Percentiles rank a stretch among this genome's conserved stretches.
phyloP scores from a whole-genome alignment of 192 early-diverging fungal species.

The Powellomyces hirtus region DNA sequence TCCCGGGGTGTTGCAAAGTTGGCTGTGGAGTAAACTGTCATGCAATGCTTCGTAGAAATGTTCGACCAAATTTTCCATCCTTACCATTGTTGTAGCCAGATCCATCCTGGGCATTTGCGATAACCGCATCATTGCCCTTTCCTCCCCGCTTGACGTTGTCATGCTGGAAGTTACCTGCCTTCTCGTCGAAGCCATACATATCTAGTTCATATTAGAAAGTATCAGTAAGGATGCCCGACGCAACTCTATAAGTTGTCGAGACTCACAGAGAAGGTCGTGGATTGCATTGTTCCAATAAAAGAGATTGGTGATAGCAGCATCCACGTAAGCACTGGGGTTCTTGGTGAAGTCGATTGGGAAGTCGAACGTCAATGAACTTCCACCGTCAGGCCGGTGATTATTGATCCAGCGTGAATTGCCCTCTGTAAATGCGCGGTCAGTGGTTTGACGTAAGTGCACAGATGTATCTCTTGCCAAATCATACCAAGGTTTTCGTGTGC shows the following conservation, averaged over 20 bases:
- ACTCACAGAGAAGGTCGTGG: constrained; percentile 79
- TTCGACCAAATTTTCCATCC: too few relatives aligned
- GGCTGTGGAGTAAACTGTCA: too few relatives aligned
- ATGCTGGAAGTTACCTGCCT: constrained; percentile 92
- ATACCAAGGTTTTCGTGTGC: constrained; percentile 75
- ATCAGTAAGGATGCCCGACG: too few relatives aligned
- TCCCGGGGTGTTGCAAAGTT: constrained; percentile 96
- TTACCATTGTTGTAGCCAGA: constrained; percentile 78
- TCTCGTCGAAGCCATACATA: constrained; percentile 88
- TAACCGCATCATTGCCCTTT: constrained; percentile 75
- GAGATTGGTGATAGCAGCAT: constrained; percentile 79
- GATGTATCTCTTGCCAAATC: not conserved
- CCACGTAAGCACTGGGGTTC: constrained; percentile 69
- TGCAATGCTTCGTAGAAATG: too few relatives aligned
- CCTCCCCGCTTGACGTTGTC: constrained; percentile 83
- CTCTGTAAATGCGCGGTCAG: constrained; percentile 21
- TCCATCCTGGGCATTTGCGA: constrained; percentile 91
- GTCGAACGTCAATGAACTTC: constrained; percentile 63
- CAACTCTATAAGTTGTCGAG: too few relatives aligned
- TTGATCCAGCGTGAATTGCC: constrained; percentile 70
- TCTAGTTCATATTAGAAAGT: constrained; percentile 41
- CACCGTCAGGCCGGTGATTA: constrained; percentile 75
- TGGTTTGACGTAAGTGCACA: not conserved
- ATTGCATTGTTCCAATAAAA: constrained; percentile 92
- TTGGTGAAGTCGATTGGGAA: constrained; percentile 64